phyloP scores from a whole-genome alignment of 139 green algal genomes.

The Volvox africanus region DNA sequence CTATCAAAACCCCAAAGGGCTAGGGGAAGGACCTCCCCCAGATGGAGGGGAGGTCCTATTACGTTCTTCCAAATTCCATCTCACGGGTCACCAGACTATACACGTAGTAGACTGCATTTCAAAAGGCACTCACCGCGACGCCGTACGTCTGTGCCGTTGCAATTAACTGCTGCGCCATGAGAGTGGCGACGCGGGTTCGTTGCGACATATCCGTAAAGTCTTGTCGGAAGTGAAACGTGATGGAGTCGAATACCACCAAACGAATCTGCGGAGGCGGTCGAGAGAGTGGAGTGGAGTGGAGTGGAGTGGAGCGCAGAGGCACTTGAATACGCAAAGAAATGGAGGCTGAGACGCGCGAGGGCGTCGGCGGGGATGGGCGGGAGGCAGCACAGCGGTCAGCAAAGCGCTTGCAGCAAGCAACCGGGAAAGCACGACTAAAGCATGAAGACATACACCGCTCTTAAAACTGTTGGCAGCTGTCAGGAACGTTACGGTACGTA shows the following conservation, averaged over 20 bases:
- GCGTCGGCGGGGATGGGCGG: background rate
- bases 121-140: slow-evolving; percentile 72
- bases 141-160: slow-evolving; percentile 73
- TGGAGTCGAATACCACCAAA: slow-evolving; percentile 89
- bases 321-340: background rate
- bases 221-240: slow-evolving; percentile 95
- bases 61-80: no score
- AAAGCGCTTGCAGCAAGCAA: background rate
- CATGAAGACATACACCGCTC: no score
- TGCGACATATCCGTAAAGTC: slow-evolving; percentile 85
- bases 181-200: slow-evolving; percentile 79
- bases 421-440: no score
- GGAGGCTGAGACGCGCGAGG: background rate
- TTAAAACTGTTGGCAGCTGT: background rate
- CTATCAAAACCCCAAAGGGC: no score
- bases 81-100: no score
- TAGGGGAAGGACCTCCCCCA: no score
- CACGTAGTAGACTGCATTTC: no score
- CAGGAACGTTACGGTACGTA: background rate
- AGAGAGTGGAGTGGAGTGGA: background rate
- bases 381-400: background rate
- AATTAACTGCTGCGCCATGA: slow-evolving; percentile 88
- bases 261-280: slow-evolving; percentile 46
- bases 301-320: background rate
- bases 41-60: no score